Evolutionary conservation across 352 stramenopile genomes (phyloP).

Genomic region (Peronospora belbahrii): DNA sequence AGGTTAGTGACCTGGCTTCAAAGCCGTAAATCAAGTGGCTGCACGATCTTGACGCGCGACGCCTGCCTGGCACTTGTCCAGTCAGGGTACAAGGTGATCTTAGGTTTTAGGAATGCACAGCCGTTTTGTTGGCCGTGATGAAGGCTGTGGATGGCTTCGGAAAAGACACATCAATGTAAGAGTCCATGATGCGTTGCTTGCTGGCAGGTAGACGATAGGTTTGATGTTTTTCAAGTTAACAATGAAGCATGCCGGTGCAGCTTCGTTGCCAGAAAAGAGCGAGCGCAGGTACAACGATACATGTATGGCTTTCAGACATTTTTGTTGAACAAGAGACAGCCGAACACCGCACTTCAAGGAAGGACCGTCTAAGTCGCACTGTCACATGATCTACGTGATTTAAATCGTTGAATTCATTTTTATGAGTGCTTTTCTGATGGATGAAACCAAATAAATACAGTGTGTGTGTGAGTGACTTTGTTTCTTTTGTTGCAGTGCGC

Average conservation of each 20-base stretch:
- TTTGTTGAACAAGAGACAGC: background rate
- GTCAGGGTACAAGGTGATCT: no score
- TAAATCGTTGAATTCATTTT: no score
- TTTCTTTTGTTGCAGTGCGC: no score
- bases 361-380: background rate
- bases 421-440: no score
- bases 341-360: background rate
- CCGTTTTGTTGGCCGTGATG: background rate
- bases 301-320: background rate
- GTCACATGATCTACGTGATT: background rate
- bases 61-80: no score
- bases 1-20: background rate
- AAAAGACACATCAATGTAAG: background rate
- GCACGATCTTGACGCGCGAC: no score
- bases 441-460: no score
- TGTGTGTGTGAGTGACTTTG: no score
- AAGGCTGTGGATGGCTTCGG: background rate
- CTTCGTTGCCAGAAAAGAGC: background rate
- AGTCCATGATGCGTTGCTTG: background rate
- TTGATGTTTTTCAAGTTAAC: no score
- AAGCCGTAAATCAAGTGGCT: background rate
- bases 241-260: no score
- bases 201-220: no score
- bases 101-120: no score
- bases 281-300: background rate